Conservation (phyloP, 805 yeast genomes). For the Starmera pachycereana region DNA sequence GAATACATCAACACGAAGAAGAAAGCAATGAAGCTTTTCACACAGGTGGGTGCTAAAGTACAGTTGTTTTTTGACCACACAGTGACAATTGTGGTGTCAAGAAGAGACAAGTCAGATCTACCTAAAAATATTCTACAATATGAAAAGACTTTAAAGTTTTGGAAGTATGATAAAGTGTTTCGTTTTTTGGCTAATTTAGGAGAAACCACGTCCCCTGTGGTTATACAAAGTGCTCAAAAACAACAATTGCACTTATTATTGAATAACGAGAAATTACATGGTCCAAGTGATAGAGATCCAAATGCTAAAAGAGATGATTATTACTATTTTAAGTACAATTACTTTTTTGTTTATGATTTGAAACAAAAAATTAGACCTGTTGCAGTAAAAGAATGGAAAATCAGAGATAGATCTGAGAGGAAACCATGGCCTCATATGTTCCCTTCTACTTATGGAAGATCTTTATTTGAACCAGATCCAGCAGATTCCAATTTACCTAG, state of each 20-base stretch:
- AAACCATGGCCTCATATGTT: conserved; percentile 50
- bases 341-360: conserved; percentile 71
- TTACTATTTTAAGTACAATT: conserved; percentile 67
- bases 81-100: conserved; percentile 68
- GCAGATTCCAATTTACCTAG: conserved; percentile 28
- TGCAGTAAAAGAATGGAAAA: conserved; percentile 72
- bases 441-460: conserved; percentile 59
- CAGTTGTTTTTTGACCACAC: conserved; percentile 47
- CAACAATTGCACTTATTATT: conserved; percentile 50
- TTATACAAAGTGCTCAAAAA: conserved; percentile 1
- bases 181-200: conserved; percentile 65
- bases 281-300: conserved; percentile 85
- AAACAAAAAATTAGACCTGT: conserved; percentile 73
- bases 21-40: conserved; percentile 21
- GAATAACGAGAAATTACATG: conserved; percentile 76
- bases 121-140: conserved; percentile 51
- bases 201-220: conserved; percentile 20
- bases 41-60: conserved; percentile 40
- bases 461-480: conserved; percentile 70
- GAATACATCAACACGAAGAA: conserved; percentile 17
- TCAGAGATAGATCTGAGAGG: conserved; percentile 13
- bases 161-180: conserved; percentile 80
- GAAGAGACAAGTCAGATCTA: conserved; percentile 37
- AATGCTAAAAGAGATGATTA: conserved; percentile 76
- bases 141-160: conserved; percentile 67